phyloP scores from a whole-genome alignment of 306 rosid species.

The Sophora flavescens region DNA sequence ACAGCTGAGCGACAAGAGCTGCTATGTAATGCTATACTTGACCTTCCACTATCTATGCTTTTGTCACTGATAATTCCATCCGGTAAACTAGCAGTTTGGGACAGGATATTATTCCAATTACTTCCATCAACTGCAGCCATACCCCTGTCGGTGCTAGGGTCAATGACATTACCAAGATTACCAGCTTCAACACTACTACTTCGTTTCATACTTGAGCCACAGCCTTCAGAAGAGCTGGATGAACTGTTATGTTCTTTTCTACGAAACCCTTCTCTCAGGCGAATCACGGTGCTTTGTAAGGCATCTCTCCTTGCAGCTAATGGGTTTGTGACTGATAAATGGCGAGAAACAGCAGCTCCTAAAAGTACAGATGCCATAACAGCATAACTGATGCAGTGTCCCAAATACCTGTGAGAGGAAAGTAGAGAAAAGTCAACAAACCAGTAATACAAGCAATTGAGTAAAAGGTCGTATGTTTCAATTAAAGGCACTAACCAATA shows the following conservation, averaged over 20 bases:
- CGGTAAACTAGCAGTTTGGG: slow-evolving; percentile 74
- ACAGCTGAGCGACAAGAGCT: slow-evolving; percentile 93
- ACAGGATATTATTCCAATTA: slow-evolving; percentile 74
- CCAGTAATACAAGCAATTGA: slow-evolving; percentile 41
- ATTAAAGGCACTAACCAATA: slow-evolving; percentile 78
- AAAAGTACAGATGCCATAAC: slow-evolving; percentile 93
- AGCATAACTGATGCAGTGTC: slow-evolving; percentile 98
- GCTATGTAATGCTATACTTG: slow-evolving; percentile 91
- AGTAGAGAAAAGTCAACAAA: slow-evolving; percentile 37
- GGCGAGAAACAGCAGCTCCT: slow-evolving; percentile 98
- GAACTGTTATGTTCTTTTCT: slow-evolving; percentile 96
- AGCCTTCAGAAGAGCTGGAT: slow-evolving; percentile 97
- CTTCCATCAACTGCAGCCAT: slow-evolving; percentile 73
- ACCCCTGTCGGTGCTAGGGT: slow-evolving; percentile 58
- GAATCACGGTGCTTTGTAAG: slow-evolving; percentile 94
- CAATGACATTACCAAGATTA: slow-evolving; percentile 77
- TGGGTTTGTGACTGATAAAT: slow-evolving; percentile 85
- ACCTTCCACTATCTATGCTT: slow-evolving; percentile 98
- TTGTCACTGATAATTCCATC: slow-evolving; percentile 96
- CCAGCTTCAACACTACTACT: slow-evolving; percentile 97
- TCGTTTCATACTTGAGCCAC: slow-evolving; percentile 98
- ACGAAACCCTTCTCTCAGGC: slow-evolving; percentile 97
- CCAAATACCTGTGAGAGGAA: slow-evolving; percentile 80
- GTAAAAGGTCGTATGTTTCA: slow-evolving; percentile 12
- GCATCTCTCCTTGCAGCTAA: slow-evolving; percentile 99